A percentile compares a stretch with the other conserved stretches of the same genome.
These are phyloP conservation scores for Graphilbum ipis-grandicollis DNA, from an alignment of 2,329 filamentous ascomycete genomes.

Conservation along the genomic window DNA sequence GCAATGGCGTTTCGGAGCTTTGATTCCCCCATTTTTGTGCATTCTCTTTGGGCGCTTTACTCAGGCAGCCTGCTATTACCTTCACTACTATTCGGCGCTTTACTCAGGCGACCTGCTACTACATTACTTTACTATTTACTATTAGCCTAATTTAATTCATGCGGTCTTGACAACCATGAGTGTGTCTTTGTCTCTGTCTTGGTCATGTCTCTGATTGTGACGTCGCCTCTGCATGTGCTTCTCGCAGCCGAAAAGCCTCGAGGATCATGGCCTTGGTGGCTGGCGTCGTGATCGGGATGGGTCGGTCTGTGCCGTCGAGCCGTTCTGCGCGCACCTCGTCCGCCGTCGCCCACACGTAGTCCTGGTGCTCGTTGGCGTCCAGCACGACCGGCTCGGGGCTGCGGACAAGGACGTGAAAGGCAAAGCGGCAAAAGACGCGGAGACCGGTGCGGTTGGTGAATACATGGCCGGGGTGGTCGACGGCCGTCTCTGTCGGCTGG, in stretches of 20 bases:
- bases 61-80: too few species aligned
- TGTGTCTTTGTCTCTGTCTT: too few species aligned
- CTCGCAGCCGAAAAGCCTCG: constrained; percentile 7
- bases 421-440: constrained; percentile 11
- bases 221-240: too few species aligned
- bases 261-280: constrained; percentile 3
- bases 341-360: constrained; percentile 17
- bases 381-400: constrained; percentile 6
- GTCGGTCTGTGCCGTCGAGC: not conserved
- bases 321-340: constrained; percentile 13
- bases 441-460: constrained; percentile 12
- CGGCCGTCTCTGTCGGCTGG: not conserved
- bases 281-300: constrained; percentile 3
- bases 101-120: too few species aligned
- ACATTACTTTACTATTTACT: too few species aligned
- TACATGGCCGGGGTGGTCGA: constrained; percentile 4
- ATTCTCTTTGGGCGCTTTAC: too few species aligned
- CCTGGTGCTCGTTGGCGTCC: constrained; percentile 18
- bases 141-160: too few species aligned
- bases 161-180: too few species aligned
- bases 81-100: too few species aligned
- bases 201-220: too few species aligned
- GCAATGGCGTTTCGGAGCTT: not conserved
- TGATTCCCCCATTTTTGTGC: too few species aligned
- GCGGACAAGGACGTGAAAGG: constrained; percentile 13